Conservation (phyloP, 176 grass and related monocot species). For the bread wheat (Triticum aestivum) region IWGSC_CS_RefSeq_v2.1 NC_057797.1:645906498-645906997, state of each 20-base stretch:
- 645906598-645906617: constrained; percentile 75
- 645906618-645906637: constrained; percentile 93
- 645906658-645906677: constrained; percentile 9
- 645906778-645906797: neutral
- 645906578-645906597: constrained; percentile 81
- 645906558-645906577: constrained; percentile 46
- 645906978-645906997: constrained; percentile 49
- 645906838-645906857: neutral
- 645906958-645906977: constrained; percentile 55
- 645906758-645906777: neutral
- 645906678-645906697: neutral
- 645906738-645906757: neutral
- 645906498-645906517: neutral
- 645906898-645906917: constrained; percentile 22
- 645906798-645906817: neutral
- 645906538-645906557: neutral
- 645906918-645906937: constrained; percentile 18
- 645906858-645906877: neutral
- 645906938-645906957: neutral
- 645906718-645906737: neutral
- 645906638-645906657: constrained; percentile 66
- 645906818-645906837: neutral
- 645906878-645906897: neutral
- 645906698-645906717: constrained; percentile 6
- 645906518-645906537: neutral